phyloP scores from a whole-genome alignment of 176 grass and related monocot species.

The Alloteropsis semialata region DNA sequence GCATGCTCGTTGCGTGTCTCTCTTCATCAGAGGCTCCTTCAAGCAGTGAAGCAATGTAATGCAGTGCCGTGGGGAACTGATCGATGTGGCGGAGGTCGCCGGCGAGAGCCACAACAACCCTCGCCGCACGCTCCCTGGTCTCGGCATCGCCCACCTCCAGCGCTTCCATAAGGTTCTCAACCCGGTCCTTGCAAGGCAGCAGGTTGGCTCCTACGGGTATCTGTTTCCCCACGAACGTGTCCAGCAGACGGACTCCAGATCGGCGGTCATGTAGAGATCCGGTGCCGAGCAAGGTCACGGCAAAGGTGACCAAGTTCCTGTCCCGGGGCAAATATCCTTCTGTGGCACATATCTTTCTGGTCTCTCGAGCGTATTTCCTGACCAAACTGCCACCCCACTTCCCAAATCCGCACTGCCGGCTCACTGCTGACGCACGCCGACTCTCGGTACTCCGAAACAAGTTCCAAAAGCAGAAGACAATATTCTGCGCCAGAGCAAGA shows the following conservation, averaged over 20 bases:
- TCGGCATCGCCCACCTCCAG: not conserved
- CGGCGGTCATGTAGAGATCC: not conserved
- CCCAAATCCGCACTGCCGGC: not conserved
- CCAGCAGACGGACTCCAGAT: not conserved
- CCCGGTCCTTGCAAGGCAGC: not conserved
- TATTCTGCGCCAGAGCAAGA: not conserved
- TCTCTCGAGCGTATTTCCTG: not conserved
- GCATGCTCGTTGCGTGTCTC: not conserved
- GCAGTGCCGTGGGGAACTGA: not conserved
- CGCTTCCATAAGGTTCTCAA: not conserved
- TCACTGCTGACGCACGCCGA: not conserved
- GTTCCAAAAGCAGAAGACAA: not conserved
- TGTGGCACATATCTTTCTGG: not conserved
- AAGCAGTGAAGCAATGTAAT: not conserved
- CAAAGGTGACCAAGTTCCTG: not conserved
- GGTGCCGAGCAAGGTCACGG: not conserved
- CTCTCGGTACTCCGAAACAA: accelerated
- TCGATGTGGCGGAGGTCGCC: not conserved
- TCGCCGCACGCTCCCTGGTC: not conserved
- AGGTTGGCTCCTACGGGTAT: not conserved
- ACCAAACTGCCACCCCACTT: not conserved
- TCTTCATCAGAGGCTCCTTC: no score
- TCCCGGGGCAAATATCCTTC: not conserved
- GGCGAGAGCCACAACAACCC: not conserved
- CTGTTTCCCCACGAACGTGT: not conserved